These are phyloP conservation scores for Leccinum glutinopallens DNA, from an alignment of 1,284 basidiomycete species.

Conservation along the genomic window DNA sequence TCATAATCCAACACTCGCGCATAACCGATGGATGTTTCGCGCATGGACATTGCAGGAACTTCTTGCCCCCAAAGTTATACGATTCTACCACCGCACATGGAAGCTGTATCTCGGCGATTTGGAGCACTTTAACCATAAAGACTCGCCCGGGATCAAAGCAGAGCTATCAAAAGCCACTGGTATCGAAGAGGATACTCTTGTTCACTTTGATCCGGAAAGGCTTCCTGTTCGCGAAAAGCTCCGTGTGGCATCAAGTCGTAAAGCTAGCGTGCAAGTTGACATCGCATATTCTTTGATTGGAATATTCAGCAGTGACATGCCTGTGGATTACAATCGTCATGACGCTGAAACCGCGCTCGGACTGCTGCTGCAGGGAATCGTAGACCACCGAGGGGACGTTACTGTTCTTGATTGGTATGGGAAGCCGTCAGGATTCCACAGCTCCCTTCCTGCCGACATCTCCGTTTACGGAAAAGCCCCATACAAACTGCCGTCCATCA, in stretches of 20 bases:
- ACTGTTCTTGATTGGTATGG: slow-evolving; percentile 23
- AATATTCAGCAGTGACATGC: slow-evolving; percentile 18
- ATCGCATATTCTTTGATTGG: slow-evolving; percentile 22
- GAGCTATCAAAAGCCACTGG: slow-evolving; percentile 7
- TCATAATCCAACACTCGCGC: slow-evolving; percentile 7
- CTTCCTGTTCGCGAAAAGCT: slow-evolving; percentile 16
- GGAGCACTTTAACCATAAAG: slow-evolving; percentile 15
- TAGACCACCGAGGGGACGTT: not conserved
- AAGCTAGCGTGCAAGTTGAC: slow-evolving; percentile 14
- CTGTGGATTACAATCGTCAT: slow-evolving; percentile 4
- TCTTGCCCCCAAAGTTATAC: too few relatives aligned
- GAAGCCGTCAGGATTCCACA: slow-evolving; percentile 22
- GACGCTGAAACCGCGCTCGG: slow-evolving; percentile 19
- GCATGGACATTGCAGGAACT: not conserved
- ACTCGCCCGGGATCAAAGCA: slow-evolving; percentile 10
- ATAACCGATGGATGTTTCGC: slow-evolving; percentile 25
- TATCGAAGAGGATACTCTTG: not conserved
- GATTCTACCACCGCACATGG: slow-evolving; percentile 5
- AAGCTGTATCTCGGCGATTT: slow-evolving; percentile 1
- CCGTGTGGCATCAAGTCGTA: slow-evolving; percentile 15
- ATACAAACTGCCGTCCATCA: slow-evolving; percentile 5
- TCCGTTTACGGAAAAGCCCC: slow-evolving; percentile 12
- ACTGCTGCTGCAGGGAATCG: slow-evolving; percentile 16
- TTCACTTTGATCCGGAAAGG: slow-evolving; percentile 11
- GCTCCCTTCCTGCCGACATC: slow-evolving; percentile 14